Evolutionary conservation across 129 eudicot species (phyloP).

Genomic region (Chrysanthemum makinoi): DNA sequence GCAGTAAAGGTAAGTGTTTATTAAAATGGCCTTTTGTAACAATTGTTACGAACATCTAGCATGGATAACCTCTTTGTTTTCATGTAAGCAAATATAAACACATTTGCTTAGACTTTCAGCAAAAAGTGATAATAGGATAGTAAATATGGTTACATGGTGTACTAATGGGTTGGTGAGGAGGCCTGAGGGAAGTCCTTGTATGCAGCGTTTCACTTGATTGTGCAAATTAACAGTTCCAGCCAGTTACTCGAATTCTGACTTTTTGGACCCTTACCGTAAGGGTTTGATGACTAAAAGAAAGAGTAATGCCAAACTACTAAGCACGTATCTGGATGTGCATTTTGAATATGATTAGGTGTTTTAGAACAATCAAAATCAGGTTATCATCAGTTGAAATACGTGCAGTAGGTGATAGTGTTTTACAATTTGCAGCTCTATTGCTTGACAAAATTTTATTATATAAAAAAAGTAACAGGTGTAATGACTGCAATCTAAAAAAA

Average conservation of each 20-base stretch:
- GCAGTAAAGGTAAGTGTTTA: slow-evolving; percentile 63
- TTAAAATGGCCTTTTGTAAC: background rate
- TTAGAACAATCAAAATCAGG: background rate
- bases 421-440: too few relatives aligned
- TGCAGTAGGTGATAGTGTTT: background rate
- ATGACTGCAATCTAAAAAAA: background rate
- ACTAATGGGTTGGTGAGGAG: too few relatives aligned
- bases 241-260: background rate
- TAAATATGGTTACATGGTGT: background rate
- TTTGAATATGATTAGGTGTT: background rate
- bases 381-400: background rate
- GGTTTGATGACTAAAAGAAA: background rate
- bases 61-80: background rate
- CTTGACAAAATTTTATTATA: too few relatives aligned
- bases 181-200: background rate
- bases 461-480: background rate
- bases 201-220: background rate
- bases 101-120: too few relatives aligned
- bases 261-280: background rate
- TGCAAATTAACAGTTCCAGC: background rate
- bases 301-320: background rate
- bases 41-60: background rate
- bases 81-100: too few relatives aligned
- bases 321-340: background rate
- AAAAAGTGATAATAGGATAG: background rate